Evolutionary conservation across 208 protist species (phyloP).

Genomic region (Trypanosoma caninum): DNA sequence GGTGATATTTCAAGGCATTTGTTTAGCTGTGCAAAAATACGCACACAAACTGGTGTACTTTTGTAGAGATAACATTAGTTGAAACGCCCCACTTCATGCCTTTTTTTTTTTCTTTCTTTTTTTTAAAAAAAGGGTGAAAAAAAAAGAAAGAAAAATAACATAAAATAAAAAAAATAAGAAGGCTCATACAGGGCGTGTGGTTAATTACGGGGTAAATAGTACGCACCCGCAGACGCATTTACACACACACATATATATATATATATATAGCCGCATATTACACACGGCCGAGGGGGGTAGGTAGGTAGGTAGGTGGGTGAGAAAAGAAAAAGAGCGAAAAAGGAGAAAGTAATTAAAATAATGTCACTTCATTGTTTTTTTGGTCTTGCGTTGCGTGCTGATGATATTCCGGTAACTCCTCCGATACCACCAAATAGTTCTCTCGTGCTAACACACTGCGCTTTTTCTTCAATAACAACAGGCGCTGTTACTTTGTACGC

Average conservation of each 20-base stretch:
- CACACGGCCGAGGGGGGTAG: neutral
- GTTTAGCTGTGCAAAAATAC: too few relatives aligned
- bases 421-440: slow-evolving; percentile 44
- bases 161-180: too few relatives aligned
- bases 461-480: slow-evolving; percentile 34
- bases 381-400: slow-evolving; percentile 54
- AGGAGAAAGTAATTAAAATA: neutral
- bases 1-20: too few relatives aligned
- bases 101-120: neutral
- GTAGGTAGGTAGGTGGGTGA: neutral
- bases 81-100: neutral
- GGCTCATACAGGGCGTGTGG: too few relatives aligned
- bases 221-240: too few relatives aligned
- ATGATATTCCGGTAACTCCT: slow-evolving; percentile 56
- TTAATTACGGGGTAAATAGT: too few relatives aligned
- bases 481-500: slow-evolving; percentile 60
- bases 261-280: neutral
- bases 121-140: neutral
- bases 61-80: neutral
- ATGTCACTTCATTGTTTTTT: slow-evolving; percentile 87
- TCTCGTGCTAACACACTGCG: slow-evolving; percentile 76
- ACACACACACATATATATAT: neutral
- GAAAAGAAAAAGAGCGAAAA: neutral
- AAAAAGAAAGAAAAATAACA: neutral
- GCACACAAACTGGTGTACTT: neutral